phyloP scores from a whole-genome alignment of 2,329 filamentous ascomycete species.

The Cylindrodendrum hubeiense region DNA sequence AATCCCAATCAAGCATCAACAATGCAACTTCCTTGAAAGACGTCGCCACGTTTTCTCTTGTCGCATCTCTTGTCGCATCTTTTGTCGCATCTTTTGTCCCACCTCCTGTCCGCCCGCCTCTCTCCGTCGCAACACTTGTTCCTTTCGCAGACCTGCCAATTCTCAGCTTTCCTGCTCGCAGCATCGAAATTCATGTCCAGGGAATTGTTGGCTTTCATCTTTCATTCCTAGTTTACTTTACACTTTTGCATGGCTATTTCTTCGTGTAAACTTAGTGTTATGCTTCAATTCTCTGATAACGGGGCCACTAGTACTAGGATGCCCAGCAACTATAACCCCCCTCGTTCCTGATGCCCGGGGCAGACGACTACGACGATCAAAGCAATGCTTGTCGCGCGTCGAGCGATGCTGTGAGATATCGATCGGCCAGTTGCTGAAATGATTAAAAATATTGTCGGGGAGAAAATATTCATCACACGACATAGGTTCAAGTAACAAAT shows the following conservation, averaged over 20 bases:
- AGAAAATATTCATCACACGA: not conserved
- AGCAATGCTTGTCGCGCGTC: not conserved
- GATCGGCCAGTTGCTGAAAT: not conserved
- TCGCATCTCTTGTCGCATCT: not conserved
- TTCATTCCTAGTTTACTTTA: not conserved
- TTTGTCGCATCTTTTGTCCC: too few species aligned
- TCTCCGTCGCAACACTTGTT: not conserved
- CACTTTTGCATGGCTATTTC: not conserved
- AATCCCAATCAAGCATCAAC: slow-evolving; percentile 2
- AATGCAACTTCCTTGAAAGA: not conserved
- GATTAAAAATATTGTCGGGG: not conserved
- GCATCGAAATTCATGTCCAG: too few species aligned
- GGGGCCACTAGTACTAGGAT: not conserved
- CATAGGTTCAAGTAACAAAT: not conserved
- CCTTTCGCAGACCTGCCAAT: too few species aligned
- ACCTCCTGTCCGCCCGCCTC: not conserved
- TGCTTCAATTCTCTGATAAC: not conserved
- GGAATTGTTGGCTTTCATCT: too few species aligned
- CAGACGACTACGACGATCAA: not conserved
- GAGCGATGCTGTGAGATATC: not conserved
- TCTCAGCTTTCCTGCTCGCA: too few species aligned
- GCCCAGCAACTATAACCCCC: not conserved
- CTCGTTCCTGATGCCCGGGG: not conserved
- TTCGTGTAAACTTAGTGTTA: not conserved
- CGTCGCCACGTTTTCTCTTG: not conserved